phyloP scores from a whole-genome alignment of 768 basidiomycete species.

The Rickenella mellea region DNA sequence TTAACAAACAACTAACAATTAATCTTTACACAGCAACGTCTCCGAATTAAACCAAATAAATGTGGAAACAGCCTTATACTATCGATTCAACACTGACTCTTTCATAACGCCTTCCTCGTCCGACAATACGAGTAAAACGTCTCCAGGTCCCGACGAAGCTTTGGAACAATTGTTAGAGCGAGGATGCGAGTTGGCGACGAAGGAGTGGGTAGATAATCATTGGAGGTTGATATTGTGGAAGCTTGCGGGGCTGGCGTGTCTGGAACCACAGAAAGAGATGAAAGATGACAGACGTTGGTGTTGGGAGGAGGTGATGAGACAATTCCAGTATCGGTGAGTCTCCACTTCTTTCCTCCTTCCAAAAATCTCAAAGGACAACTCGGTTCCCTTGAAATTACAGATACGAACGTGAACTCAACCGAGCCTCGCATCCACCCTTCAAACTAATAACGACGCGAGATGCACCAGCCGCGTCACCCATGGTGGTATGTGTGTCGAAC shows the following conservation, averaged over 20 bases:
- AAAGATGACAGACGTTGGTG: slow-evolving; percentile 56
- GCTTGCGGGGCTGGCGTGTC: slow-evolving; percentile 70
- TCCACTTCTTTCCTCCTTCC: neutral
- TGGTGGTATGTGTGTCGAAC: slow-evolving; percentile 77
- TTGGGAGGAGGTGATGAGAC: slow-evolving; percentile 72
- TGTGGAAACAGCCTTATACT: slow-evolving; percentile 45
- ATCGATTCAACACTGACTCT: slow-evolving; percentile 41
- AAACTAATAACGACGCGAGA: slow-evolving; percentile 79
- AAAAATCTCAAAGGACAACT: neutral
- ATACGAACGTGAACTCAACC: slow-evolving; percentile 81
- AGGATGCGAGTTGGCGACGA: slow-evolving; percentile 62
- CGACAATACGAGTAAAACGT: slow-evolving; percentile 12
- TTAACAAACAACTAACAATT: too few relatives aligned
- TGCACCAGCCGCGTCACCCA: slow-evolving; percentile 64
- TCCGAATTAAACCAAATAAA: slow-evolving; percentile 45
- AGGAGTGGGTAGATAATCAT: slow-evolving; percentile 86
- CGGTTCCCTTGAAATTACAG: slow-evolving; percentile 30
- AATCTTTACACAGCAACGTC: slow-evolving; percentile 46
- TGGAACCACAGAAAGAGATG: slow-evolving; percentile 58
- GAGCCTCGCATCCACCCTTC: slow-evolving; percentile 70
- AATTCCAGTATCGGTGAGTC: slow-evolving; percentile 76
- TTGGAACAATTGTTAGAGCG: slow-evolving; percentile 40
- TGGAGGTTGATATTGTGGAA: slow-evolving; percentile 94
- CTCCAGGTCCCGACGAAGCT: slow-evolving; percentile 44
- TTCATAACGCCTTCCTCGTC: slow-evolving; percentile 13